Base-by-base conservation (phyloP, 495 filamentous ascomycete genomes). In the Diplogelasinospora grovesii region DNA sequence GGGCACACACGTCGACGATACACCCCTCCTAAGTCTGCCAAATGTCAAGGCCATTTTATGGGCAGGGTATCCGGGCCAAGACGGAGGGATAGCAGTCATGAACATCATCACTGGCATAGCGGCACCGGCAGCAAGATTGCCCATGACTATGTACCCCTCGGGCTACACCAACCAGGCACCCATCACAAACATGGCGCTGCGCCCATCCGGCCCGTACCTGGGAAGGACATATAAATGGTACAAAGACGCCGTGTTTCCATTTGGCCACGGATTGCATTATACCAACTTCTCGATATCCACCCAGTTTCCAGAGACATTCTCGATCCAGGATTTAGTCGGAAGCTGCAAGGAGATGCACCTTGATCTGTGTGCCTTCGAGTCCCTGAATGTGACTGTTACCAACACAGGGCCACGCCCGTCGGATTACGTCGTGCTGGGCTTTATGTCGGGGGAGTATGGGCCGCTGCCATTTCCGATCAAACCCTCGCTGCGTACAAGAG, bases 391-490 rank as follows among this genome's bases (percentile, higher is more conserved):
- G 0, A 19, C 18, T 1, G 57, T 63, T 0, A 45, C 50, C 4
- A 83, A 85, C 52, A 71, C 69, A 0, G 79, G 81, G 2, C 31
- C 46, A 3, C 46, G 48, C 0, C 49, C 60, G 2, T 79, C 77
- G 0, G 76, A 80, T 46, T 85, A 77, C 44, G 73, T 77, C 0
- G 66, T 66, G 6, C 65, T 85, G 18, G 62, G 60, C 0, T 85
- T 79, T 46, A 49, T 68, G n/a, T 63, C 69, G 37, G 74, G 70
- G 2, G 63, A 62, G 5, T 64, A 64, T 30, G 81, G 81, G 0
- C 80, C 79, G 3, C 46, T 48, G 35, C 81, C 80, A 1, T 64
- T 73, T 25, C 80, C 81, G 3, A 73, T 71, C 33, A 83, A 83
- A 70, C 70, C 49, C 64, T 83, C 1, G 74, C 75, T 1, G 69